Percentiles rank a stretch among this genome's conserved stretches.
Evolutionary conservation across 208 protist genomes (phyloP).

Genomic region (Tritrichomonas musculus): DNA sequence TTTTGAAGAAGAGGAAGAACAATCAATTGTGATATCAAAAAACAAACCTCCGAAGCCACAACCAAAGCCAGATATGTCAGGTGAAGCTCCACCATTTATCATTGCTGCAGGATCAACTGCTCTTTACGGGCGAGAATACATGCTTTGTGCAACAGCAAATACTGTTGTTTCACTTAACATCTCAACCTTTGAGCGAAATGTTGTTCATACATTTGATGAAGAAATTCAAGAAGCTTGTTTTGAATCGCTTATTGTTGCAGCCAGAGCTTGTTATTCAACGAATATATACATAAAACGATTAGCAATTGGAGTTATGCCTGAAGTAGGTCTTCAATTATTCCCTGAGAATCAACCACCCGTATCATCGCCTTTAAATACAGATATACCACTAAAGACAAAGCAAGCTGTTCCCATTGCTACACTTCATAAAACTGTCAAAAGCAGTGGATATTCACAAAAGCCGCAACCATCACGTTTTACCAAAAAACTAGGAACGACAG

Average conservation of each 20-base stretch:
- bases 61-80: background rate
- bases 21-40: conserved; percentile 2
- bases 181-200: background rate
- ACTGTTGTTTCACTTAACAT: background rate
- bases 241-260: background rate
- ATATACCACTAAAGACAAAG: background rate
- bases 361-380: background rate
- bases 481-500: background rate
- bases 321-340: background rate
- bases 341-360: background rate
- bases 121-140: background rate
- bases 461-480: background rate
- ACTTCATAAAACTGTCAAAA: conserved; percentile 11
- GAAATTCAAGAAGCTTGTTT: background rate
- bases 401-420: background rate
- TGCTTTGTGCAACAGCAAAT: background rate
- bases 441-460: background rate
- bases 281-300: background rate
- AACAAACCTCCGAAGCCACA: background rate
- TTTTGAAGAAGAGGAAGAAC: conserved; percentile 27
- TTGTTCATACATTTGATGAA: conserved; percentile 8
- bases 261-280: background rate
- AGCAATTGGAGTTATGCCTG: background rate
- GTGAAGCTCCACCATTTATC: background rate
- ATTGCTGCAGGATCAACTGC: background rate